phyloP scores from a whole-genome alignment of 2,329 filamentous ascomycete genomes.

The Ophiosphaerella korrae region DNA sequence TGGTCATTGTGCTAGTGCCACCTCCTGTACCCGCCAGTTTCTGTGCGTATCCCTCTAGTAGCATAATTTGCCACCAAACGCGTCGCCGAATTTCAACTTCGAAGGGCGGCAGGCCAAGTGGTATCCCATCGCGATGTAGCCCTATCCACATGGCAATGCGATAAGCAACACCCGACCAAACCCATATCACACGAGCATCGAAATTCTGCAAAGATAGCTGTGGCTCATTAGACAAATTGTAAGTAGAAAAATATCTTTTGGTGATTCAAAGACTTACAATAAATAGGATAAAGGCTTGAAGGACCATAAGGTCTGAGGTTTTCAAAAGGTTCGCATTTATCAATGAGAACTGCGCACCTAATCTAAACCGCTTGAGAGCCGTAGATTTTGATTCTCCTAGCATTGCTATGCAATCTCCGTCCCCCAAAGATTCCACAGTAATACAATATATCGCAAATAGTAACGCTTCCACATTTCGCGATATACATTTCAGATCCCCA shows the following conservation, averaged over 20 bases:
- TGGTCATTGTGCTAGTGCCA: constrained; percentile 46
- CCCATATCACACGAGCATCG: constrained; percentile 64
- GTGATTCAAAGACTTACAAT: constrained; percentile 55
- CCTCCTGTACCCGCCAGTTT: constrained; percentile 60
- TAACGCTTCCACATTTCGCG: constrained; percentile 62
- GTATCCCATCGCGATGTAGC: constrained; percentile 63
- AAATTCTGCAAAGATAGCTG: constrained; percentile 53
- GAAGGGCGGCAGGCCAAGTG: constrained; percentile 60
- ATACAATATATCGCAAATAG: constrained; percentile 42
- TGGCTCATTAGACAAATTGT: neutral
- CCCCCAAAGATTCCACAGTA: constrained; percentile 57
- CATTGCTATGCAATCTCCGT: constrained; percentile 58
- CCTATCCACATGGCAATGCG: constrained; percentile 66
- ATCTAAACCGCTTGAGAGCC: constrained; percentile 60
- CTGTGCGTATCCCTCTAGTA: constrained; percentile 62
- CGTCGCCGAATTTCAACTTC: constrained; percentile 61
- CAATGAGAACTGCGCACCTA: constrained; percentile 67
- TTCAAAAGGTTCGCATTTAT: constrained; percentile 70
- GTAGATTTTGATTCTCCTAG: constrained; percentile 61
- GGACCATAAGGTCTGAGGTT: constrained; percentile 65
- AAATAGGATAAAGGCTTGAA: constrained; percentile 72
- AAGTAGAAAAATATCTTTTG: neutral
- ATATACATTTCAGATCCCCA: constrained; percentile 60
- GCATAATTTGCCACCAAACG: constrained; percentile 66
- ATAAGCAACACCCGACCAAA: constrained; percentile 65